phyloP scores from a whole-genome alignment of 805 yeast genomes.

The Kluyveromyces siamensis region DNA sequence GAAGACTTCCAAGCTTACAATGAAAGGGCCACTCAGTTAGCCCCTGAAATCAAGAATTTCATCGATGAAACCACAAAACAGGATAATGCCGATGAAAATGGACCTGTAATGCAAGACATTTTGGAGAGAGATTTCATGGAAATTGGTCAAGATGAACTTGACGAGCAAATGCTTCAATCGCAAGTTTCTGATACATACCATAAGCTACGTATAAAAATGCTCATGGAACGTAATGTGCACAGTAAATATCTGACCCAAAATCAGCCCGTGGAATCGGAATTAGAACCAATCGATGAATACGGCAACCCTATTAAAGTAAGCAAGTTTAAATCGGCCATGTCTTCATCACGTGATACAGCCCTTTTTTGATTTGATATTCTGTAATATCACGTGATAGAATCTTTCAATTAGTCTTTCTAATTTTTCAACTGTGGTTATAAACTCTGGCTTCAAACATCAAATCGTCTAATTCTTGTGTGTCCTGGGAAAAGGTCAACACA shows the following conservation, averaged over 20 bases:
- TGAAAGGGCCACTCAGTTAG: conserved; percentile 32
- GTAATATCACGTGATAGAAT: neutral
- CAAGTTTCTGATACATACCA: conserved; percentile 45
- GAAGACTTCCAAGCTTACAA: conserved; percentile 48
- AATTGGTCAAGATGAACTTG: conserved; percentile 21
- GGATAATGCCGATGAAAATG: conserved; percentile 12
- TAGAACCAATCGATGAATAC: conserved; percentile 59
- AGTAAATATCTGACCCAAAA: neutral
- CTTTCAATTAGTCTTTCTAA: neutral
- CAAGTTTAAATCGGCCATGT: conserved; percentile 45
- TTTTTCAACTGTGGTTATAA: neutral
- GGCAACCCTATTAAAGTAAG: conserved; percentile 56
- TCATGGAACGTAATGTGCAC: conserved; percentile 40
- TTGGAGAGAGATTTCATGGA: conserved; percentile 26
- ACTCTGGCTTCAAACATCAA: neutral
- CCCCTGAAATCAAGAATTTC: conserved; percentile 21
- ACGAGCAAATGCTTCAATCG: neutral
- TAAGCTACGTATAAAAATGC: conserved; percentile 39
- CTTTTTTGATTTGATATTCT: neutral
- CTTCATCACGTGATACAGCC: neutral
- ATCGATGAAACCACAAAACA: conserved; percentile 10
- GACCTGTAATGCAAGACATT: conserved; percentile 21
- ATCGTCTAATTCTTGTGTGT: neutral
- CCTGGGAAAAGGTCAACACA: neutral
- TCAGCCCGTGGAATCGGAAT: conserved; percentile 27